phyloP scores from a whole-genome alignment of 2,329 filamentous ascomycete species.

The Zarea fungicola region DNA sequence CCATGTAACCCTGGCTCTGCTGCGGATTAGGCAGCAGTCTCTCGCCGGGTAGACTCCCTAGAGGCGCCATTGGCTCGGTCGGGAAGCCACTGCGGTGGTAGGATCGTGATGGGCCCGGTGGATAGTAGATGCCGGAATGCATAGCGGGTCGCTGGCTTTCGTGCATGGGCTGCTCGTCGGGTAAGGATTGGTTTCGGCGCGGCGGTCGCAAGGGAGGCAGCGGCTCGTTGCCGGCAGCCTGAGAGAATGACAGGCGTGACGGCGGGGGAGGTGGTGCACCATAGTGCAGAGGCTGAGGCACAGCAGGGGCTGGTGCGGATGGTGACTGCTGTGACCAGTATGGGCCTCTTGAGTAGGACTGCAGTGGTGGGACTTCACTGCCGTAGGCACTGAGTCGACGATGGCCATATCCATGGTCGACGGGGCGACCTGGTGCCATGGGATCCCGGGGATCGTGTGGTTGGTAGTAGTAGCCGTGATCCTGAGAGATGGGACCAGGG shows the following conservation, averaged over 20 bases:
- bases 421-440: slow-evolving; percentile 22
- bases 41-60: slow-evolving; percentile 27
- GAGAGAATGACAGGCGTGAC: slow-evolving; percentile 31
- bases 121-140: slow-evolving; percentile 28
- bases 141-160: slow-evolving; percentile 25
- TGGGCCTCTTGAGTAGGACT: slow-evolving; percentile 24
- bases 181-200: slow-evolving; percentile 28
- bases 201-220: slow-evolving; percentile 35
- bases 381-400: slow-evolving; percentile 29
- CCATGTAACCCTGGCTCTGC: slow-evolving; percentile 28
- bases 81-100: slow-evolving; percentile 29
- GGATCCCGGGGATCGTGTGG: slow-evolving; percentile 26
- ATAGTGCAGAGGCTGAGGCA: slow-evolving; percentile 21
- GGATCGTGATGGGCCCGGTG: slow-evolving; percentile 22
- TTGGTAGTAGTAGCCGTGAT: slow-evolving; percentile 14
- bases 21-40: slow-evolving; percentile 32
- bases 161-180: slow-evolving; percentile 28
- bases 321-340: slow-evolving; percentile 32
- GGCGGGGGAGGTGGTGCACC: slow-evolving; percentile 18
- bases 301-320: slow-evolving; percentile 20
- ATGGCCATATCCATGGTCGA: slow-evolving; percentile 27
- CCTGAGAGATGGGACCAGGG: slow-evolving; percentile 17
- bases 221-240: slow-evolving; percentile 30
- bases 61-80: slow-evolving; percentile 24
- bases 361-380: slow-evolving; percentile 18